Conservation (phyloP, 495 filamentous ascomycete genomes). For the Aspergillus bertholletiae region DNA sequence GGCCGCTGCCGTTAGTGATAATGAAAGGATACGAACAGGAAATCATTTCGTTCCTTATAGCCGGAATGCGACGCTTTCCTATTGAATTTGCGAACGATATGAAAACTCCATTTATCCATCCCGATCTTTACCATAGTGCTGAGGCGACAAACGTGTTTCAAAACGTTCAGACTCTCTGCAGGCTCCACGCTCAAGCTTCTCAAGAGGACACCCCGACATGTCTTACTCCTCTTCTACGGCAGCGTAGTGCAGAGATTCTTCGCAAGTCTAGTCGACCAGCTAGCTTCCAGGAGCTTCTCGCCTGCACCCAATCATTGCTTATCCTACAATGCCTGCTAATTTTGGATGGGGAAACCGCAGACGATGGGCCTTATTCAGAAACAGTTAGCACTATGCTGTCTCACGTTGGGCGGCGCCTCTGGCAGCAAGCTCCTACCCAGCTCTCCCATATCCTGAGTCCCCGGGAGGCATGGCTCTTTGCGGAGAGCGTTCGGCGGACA, state of each 20-base stretch:
- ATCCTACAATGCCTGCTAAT: conserved; percentile 35
- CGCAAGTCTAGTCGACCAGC: conserved; percentile 15
- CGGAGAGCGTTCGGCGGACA: conserved; percentile 42
- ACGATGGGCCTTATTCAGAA: conserved; percentile 18
- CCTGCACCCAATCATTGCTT: conserved; percentile 32
- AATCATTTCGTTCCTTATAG: conserved; percentile 20
- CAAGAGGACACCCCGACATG: background rate
- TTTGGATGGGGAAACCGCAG: conserved; percentile 19
- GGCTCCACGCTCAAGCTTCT: conserved; percentile 13
- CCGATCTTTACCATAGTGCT: conserved; percentile 23
- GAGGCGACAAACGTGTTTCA: conserved; percentile 26
- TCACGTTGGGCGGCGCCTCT: conserved; percentile 17
- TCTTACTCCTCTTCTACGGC: conserved; percentile 20
- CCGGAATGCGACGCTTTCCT: conserved; percentile 18
- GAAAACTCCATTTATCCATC: conserved; percentile 36
- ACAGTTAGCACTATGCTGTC: conserved; percentile 19
- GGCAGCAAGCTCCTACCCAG: conserved; percentile 24
- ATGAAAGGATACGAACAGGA: conserved; percentile 19
- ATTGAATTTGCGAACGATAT: conserved; percentile 13
- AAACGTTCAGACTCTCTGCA: conserved; percentile 22
- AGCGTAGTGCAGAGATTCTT: conserved; percentile 16
- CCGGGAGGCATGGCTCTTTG: conserved; percentile 43
- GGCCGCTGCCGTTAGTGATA: conserved; percentile 22
- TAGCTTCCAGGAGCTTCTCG: conserved; percentile 34
- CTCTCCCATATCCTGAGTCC: conserved; percentile 21